Conservation (phyloP, 139 green algal species). For the Coelastrella sp. region DNA sequence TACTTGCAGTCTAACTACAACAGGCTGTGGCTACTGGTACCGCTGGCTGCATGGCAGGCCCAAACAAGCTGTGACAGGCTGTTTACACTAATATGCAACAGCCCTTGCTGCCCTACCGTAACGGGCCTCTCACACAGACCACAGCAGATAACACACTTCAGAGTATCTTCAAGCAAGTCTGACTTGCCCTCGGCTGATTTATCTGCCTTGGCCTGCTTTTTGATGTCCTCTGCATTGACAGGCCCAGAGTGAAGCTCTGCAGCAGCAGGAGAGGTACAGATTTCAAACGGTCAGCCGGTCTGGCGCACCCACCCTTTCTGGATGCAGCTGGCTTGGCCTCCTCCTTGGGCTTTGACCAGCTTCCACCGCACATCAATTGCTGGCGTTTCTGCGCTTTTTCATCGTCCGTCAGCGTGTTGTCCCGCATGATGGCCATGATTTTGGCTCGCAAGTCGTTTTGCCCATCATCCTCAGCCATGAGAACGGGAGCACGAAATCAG, state of each 20-base stretch:
- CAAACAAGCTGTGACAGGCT: too few species aligned
- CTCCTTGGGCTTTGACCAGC: conserved; percentile 50
- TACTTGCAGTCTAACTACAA: too few species aligned
- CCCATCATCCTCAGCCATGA: not conserved
- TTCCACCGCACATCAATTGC: conserved; percentile 75
- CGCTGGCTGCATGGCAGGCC: too few species aligned
- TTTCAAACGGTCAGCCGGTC: not conserved
- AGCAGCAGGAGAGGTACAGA: not conserved
- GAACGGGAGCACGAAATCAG: not conserved
- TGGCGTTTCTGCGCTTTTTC: conserved; percentile 88
- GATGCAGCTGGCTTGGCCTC: conserved; percentile 47
- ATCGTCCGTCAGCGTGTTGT: conserved; percentile 79
- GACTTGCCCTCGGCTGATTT: not conserved
- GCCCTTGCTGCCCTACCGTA: conserved; percentile 68
- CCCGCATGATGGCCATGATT: conserved; percentile 82
- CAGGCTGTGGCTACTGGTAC: too few species aligned
- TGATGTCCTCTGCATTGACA: not conserved
- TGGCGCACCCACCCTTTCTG: conserved; percentile 10
- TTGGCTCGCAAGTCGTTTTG: conserved; percentile 25
- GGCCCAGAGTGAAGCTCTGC: not conserved
- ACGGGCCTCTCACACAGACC: conserved; percentile 89
- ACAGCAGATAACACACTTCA: conserved; percentile 93
- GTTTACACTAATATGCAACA: too few species aligned
- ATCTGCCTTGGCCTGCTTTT: not conserved
- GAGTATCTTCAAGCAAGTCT: conserved; percentile 77